Evolutionary conservation across 495 filamentous ascomycete genomes (phyloP), one percentile per base, ranked within the genome.

Genomic region (Podospora pseudoanserina): DNA sequence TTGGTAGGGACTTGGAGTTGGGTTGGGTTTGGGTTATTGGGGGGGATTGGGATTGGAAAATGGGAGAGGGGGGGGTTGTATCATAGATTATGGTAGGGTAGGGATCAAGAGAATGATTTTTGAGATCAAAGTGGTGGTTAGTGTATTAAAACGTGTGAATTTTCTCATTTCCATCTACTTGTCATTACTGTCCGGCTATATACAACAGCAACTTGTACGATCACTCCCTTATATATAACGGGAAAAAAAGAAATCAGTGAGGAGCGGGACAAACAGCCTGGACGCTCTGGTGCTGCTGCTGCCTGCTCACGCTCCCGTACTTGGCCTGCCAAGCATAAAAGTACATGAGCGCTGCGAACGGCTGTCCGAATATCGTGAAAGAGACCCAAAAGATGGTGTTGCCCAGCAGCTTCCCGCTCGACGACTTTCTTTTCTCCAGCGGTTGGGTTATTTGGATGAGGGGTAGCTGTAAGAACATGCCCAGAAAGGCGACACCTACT

Each of bases 321-420:
- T 99, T 99, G 20, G 92, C 93, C 78, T 97, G 94, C 95, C 95
- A 99, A 16, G 93, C 95, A 75, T 97, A 97, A 77, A 97, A 99
- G 77, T 99, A 99, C 69, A 95, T 75, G 44, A 98, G 76, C 2
- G 91, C 93, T 0, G 92, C 94, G 53, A 97, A 81, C 13, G 95
- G 95, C 83, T 99, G 95, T 0, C 95, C 95, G 0, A 98, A 88
- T 18, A 99, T 84, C 68, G 92, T 97, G 75, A 99, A 99, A 30
- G 89, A 91, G 49, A 95, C 84, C 95, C 95, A 99, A 79, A 99
- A 99, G 65, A 97, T 94, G 55, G 86, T 87, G 75, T 99, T 99
- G 9, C 95, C 95, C 65, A 94, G 81, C 3, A 94, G 81, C 72
- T 86, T 89, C 4, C 90, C 92, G 66, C 86, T 85, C 2, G 86